Base-by-base conservation (phyloP, 495 filamentous ascomycete genomes). In the Talaromyces borbonicus region DNA sequence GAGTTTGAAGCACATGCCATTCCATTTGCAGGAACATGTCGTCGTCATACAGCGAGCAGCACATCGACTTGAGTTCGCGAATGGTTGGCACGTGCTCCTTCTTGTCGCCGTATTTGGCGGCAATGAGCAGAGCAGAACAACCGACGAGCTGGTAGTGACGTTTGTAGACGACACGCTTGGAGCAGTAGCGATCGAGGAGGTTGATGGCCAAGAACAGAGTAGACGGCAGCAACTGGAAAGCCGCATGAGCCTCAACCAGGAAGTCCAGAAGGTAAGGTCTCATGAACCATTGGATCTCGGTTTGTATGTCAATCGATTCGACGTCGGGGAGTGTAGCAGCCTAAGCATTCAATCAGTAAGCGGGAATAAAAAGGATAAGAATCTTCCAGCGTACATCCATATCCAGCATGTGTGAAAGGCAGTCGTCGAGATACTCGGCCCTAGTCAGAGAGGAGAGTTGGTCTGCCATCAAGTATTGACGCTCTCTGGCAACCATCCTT, bases 11-110 rank as follows among this genome's bases (percentile, higher is more conserved):
- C 8, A 99, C 92, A 63, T 99, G 92, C 90, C 94, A 96, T 63
- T 99, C 92, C 93, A 99, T 97, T 66, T 99, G 92, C 12, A 86
- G 90, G 67, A 99, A 99, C 92, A 99, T 97, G 59, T 95, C 92
- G 11, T 95, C 90, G 60, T 99, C 92, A 62, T 99, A 99, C 19
- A 96, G 77, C 14, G 83, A 86, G 72, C 93, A 97, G 71, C 92
- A 99, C 93, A 99, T 97, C 41, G 88, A 89, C 73, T 93, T 95
- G 48, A 99, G 71, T 55, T 99, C 92, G 57, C 85, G 80, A 62
- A 99, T 90, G 29, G 89, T 89, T 12, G 92, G 92, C 5, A 99
- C 93, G 18, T 87, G 76, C 55, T 99, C 92, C 73, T 99, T 99
- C 68, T 85, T 85, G 67, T 99, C 92, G 20, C 94, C 93, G 65